These are phyloP conservation scores for Antrodiella citrinella DNA, from an alignment of 768 basidiomycete genomes.

Conservation along the genomic window DNA sequence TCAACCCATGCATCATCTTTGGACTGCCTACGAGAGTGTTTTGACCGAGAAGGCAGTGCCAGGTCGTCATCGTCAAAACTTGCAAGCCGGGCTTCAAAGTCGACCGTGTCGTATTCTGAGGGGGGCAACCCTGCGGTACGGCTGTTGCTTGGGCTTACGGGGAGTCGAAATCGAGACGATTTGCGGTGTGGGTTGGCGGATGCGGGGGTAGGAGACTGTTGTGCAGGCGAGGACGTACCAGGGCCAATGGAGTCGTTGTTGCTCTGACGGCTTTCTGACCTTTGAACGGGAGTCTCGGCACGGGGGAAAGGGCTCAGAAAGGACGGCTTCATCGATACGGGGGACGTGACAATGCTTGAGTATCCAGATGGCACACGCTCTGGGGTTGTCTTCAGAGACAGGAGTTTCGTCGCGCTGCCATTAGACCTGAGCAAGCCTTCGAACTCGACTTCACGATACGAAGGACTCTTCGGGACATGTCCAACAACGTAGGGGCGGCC, in stretches of 20 bases:
- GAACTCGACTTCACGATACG: slow-evolving; percentile 65
- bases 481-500: slow-evolving; percentile 67
- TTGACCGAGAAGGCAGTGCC: slow-evolving; percentile 23
- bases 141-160: slow-evolving; percentile 44
- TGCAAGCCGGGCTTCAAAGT: slow-evolving; percentile 76
- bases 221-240: neutral
- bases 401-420: slow-evolving; percentile 33
- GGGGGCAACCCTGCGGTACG: slow-evolving; percentile 47
- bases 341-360: slow-evolving; percentile 23
- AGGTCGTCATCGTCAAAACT: slow-evolving; percentile 41
- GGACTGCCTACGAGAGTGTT: slow-evolving; percentile 32
- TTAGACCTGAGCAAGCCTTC: slow-evolving; percentile 62
- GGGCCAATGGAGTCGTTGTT: neutral
- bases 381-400: slow-evolving; percentile 18
- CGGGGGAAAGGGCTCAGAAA: neutral
- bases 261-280: slow-evolving; percentile 5
- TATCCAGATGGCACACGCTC: slow-evolving; percentile 8
- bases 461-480: slow-evolving; percentile 45
- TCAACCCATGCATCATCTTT: slow-evolving; percentile 83
- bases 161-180: slow-evolving; percentile 50
- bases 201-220: neutral
- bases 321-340: slow-evolving; percentile 1
- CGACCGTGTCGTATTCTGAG: slow-evolving; percentile 73
- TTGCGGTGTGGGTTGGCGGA: slow-evolving; percentile 25
- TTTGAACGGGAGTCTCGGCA: slow-evolving; percentile 1